These are phyloP conservation scores for Canavalia gladiata DNA, from an alignment of 306 rosid species.

Conservation along the genomic window DNA sequence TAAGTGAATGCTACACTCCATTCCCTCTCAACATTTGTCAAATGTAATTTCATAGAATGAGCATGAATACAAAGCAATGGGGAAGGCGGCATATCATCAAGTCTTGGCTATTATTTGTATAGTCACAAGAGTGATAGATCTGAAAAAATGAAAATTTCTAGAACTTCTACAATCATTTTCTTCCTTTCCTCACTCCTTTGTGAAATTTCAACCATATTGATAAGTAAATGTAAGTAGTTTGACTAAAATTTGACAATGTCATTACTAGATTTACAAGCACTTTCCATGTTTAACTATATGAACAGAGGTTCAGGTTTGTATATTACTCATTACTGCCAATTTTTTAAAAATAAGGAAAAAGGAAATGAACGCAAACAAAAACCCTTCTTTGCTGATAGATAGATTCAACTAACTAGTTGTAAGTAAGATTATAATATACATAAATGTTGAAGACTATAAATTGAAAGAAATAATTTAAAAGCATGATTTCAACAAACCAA, in stretches of 20 bases:
- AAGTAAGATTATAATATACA: not conserved
- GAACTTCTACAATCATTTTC: not conserved
- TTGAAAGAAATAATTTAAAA: not conserved
- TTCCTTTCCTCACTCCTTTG: not conserved
- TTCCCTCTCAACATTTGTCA: not conserved
- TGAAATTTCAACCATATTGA: not conserved
- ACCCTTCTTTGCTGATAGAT: not conserved
- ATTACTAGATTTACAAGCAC: not conserved
- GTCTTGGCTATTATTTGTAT: not conserved
- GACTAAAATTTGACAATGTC: slow-evolving; percentile 15
- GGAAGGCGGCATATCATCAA: not conserved
- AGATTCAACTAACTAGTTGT: not conserved
- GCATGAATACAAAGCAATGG: not conserved
- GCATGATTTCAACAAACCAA: not conserved
- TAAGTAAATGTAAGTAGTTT: not conserved
- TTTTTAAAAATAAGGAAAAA: not conserved
- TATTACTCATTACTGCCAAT: not conserved
- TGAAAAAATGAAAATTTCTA: not conserved
- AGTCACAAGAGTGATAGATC: not conserved
- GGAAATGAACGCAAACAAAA: not conserved
- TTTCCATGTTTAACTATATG: not conserved
- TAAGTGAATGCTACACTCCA: not conserved
- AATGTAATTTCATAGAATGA: not conserved
- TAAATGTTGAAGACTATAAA: not conserved
- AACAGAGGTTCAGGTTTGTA: not conserved